phyloP scores from a whole-genome alignment of 1,284 basidiomycete species.

The Leccinum fuscescens region DNA sequence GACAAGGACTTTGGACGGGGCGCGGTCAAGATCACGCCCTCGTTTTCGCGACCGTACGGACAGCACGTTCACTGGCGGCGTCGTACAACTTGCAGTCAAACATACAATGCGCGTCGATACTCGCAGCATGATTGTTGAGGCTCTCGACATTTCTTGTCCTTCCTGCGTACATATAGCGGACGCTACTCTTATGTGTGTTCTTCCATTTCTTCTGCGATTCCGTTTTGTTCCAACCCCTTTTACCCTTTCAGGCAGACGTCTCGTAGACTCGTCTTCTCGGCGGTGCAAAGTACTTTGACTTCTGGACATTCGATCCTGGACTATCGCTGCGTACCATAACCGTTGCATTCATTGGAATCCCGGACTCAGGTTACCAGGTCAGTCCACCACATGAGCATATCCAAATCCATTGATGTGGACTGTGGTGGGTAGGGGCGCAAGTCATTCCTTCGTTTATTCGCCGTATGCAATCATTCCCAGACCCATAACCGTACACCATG shows the following conservation, averaged over 20 bases:
- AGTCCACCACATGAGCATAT: slow-evolving; percentile 7
- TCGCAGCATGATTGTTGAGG: neutral
- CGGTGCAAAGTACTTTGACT: slow-evolving; percentile 3
- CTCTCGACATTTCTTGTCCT: slow-evolving; percentile 5
- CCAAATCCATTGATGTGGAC: slow-evolving; percentile 10
- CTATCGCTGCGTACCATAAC: slow-evolving; percentile 1
- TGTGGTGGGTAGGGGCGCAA: slow-evolving; percentile 20
- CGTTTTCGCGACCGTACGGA: slow-evolving; percentile 70
- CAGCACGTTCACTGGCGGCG: slow-evolving; percentile 83
- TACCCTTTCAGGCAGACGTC: neutral
- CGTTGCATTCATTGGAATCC: neutral
- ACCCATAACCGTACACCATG: slow-evolving; percentile 20
- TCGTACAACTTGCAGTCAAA: slow-evolving; percentile 89
- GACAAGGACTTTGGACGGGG: no score
- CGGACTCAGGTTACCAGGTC: slow-evolving; percentile 11
- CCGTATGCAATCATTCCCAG: slow-evolving; percentile 14
- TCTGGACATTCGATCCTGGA: neutral
- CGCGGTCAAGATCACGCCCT: no score
- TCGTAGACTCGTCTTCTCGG: neutral
- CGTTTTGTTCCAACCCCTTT: slow-evolving; percentile 2
- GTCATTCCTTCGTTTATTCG: slow-evolving; percentile 19
- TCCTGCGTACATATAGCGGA: slow-evolving; percentile 30
- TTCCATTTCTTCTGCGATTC: slow-evolving; percentile 14
- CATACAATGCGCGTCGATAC: slow-evolving; percentile 63
- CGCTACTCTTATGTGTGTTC: slow-evolving; percentile 4